Base-by-base conservation (phyloP, 2,329 filamentous ascomycete genomes). In the Aureobasidium sp. region DNA sequence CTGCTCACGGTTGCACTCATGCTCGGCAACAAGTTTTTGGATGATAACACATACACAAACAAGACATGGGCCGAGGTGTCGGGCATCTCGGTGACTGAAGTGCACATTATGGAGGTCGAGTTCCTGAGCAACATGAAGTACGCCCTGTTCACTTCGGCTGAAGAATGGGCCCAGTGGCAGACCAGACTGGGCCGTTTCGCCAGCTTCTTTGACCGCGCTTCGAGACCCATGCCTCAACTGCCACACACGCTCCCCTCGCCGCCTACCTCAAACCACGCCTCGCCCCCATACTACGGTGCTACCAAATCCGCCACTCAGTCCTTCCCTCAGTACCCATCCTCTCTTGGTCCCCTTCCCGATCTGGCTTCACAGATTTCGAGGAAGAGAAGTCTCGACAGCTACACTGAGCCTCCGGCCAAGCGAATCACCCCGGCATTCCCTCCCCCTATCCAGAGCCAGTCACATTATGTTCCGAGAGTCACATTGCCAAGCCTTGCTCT, bases 101-200 rank as follows among this genome's bases (percentile, higher is more conserved):
- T 99, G 57, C 94, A 99, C 73, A 89, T 97, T 48, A 99, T 99
- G 94, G 94, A 99, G 74, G 94, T 99, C n/a, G 94, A 99, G 74
- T 99, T 99, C 70, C 80, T 99, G 66, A 97, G 93, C 79, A 97
- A 97, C 75, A 96, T 99, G 87, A 86, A 93, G 70, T 99, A 97
- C 76, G 91, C 90, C 69, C 80, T 99, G 8, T 87, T 93, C 72
- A 91, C 90, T 3, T 95, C 92, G 3, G 87, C 91, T 71, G 82
- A 86, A 59, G 85, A 96, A 72, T 99, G 94, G 94, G 82, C 86
- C 53, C 83, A 86, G 60, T 97, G 94, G 94, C 87, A 97, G 70
- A 79, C 81, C 65, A 91, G 91, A 73, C 80, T 97, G 61, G 84
- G 88, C 58, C 88, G 87, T 67, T 97, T 97, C 72, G 87, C 87